phyloP scores from a whole-genome alignment of 768 basidiomycete species.

The Suillus lakei region DNA sequence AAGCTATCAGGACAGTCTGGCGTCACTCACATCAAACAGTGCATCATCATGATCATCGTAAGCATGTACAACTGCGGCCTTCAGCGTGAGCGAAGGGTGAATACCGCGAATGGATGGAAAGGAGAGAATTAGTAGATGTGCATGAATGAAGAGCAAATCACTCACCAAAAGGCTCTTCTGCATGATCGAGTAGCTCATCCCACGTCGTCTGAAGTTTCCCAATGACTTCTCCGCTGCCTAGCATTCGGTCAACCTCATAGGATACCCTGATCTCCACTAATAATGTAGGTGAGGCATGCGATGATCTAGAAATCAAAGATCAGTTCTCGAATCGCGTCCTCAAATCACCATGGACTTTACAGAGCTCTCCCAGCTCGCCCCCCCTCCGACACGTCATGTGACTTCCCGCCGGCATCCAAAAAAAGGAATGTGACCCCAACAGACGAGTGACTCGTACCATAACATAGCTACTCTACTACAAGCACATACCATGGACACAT shows the following conservation, averaged over 20 bases:
- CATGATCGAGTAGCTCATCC: neutral
- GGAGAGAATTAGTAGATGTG: neutral
- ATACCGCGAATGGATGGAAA: neutral
- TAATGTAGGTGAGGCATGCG: neutral
- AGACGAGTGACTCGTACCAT: no score
- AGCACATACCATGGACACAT: no score
- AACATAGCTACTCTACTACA: no score
- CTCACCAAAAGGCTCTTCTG: neutral
- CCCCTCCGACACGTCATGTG: no score
- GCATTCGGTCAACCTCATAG: neutral
- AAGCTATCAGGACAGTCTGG: neutral
- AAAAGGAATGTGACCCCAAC: no score
- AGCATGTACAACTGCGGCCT: neutral
- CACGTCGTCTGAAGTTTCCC: neutral
- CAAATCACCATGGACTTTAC: neutral
- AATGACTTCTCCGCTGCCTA: neutral
- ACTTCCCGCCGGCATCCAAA: no score
- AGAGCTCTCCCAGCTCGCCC: neutral
- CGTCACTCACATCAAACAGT: neutral
- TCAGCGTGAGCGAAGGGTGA: neutral
- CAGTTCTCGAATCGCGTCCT: neutral
- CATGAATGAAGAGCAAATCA: neutral
- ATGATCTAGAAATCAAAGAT: neutral
- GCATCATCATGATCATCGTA: neutral
- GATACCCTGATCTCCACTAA: neutral